A percentile compares a stretch with the other conserved stretches of the same genome.
Conservation (phyloP, 2,329 filamentous ascomycete genomes). For the Diaporthe capsici region DNA sequence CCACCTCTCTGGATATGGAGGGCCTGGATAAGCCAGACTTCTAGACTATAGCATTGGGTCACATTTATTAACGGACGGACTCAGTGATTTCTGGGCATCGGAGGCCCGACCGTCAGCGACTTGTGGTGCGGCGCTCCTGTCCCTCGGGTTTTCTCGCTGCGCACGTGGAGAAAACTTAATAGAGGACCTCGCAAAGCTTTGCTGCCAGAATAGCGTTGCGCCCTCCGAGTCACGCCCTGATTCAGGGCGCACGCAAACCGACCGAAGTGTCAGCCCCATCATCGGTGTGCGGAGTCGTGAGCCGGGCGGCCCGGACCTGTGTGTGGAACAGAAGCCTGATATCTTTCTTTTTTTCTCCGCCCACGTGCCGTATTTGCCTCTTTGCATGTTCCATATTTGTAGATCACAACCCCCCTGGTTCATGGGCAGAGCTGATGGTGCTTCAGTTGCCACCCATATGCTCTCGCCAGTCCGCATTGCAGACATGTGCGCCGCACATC, state of each 20-base stretch:
- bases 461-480: constrained; percentile 5
- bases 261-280: constrained; percentile 4
- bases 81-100: constrained; percentile 5
- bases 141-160: background rate
- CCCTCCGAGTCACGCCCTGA: constrained; percentile 29
- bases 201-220: constrained; percentile 1
- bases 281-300: constrained; percentile 6
- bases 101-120: background rate
- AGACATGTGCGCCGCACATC: constrained; percentile 16
- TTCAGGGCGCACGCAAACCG: constrained; percentile 13
- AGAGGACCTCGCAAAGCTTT: background rate
- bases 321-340: background rate
- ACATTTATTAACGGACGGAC: constrained; percentile 14
- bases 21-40: background rate
- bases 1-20: background rate
- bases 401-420: background rate
- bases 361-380: background rate
- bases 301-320: background rate
- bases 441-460: background rate
- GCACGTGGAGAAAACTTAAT: constrained; percentile 28
- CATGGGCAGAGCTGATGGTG: background rate
- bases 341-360: background rate
- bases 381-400: constrained; percentile 6
- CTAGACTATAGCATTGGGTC: constrained; percentile 18
- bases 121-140: background rate